Base-by-base conservation (phyloP, 768 basidiomycete species). In the Panus rudis region DNA sequence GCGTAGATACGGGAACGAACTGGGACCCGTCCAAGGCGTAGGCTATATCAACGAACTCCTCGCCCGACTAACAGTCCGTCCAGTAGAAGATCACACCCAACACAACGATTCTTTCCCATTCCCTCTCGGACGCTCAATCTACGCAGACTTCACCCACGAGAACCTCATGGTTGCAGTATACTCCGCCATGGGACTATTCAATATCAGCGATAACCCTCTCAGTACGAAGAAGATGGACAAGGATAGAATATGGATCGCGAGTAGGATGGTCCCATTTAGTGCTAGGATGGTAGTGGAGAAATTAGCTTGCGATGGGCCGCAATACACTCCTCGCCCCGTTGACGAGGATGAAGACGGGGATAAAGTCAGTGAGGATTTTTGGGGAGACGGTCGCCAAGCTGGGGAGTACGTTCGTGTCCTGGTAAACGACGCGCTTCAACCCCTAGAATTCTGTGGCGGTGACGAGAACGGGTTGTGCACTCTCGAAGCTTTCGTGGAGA, bases 1-100 rank as follows among this genome's bases (percentile, higher is more conserved):
- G n/a, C 35, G 19, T 46, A 84, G 84, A 19, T 74, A 85, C 46
- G 87, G 88, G 1, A 77, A 79, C 47, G 50, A 61, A 0, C 66
- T 91, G 4, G 88, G 89, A 2, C 81, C 68, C 5, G 78, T 89
- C 8, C 86, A 88, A 57, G 88, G 89, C 21, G 81, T 92, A 6
- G 92, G 91, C 13, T 94, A 87, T 56, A 68, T 86, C 55, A 92
- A 92, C 58, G 91, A 93, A 63, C 75, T 94, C 16, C 60, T 93
- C 14, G 86, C 88, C 0, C 78, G 92, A 13, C 70, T 93, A 24
- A 86, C 81, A 0, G 68, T 68, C 17, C 60, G 58, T 7, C 72
- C 78, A 1, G 82, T 88, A 17, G 59, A 55, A 23, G 87, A 90
- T 59, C 54, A 71, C 43, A 89, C 87, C 0, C 81, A 84, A 52